Evolutionary conservation across 129 eudicot species (phyloP), one percentile per base, ranked within the genome.

Genomic region (Chrysanthemum seticuspe): DNA sequence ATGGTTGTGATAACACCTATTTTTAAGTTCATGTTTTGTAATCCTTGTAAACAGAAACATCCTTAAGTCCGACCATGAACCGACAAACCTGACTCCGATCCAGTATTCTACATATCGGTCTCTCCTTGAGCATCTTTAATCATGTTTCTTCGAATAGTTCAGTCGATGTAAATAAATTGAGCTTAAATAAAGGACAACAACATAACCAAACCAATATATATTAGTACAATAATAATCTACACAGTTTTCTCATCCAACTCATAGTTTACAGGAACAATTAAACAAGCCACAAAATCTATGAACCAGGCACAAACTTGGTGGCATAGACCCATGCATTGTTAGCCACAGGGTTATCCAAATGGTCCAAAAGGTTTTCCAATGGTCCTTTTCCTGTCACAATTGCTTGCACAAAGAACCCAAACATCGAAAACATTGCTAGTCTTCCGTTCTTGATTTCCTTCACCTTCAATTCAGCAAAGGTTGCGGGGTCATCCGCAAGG

Each of bases 241-340:
- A 54, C 12, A 27, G 18, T 53, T 45, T 70, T 44, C 27, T 72
- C 68, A 66, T 68, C 62, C 68, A 72, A 57, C 23, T 13, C 54
- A 77, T n/a, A 73, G 65, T 45, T 68, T 52, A 70, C 67, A 80
- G 55, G 19, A 74, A 68, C 40, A 25, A 2, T 15, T 2, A 40
- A 13, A 45, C 19, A n/a, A 70, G 74, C 6, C 52, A 50, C 70
- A 34, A 44, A 54, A 62, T 60, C 65, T 81, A 81, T 49, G 85
- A 76, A 34, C 85, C 85, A 51, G 85, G 85, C 3, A 57, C 85
- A 76, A 81, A 81, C 74, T 81, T 81, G 61, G 85, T 81, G 68
- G 85, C 85, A 76, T 76, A 81, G 74, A 81, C 84, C 84, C 84
- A 76, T n/a, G 84, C 84, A 70, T 80, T 80, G 77, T 80, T 75